Evolutionary conservation across 257 asterid species (phyloP), one percentile per base, ranked within the genome.

Genomic region (Scutellaria baicalensis): DNA sequence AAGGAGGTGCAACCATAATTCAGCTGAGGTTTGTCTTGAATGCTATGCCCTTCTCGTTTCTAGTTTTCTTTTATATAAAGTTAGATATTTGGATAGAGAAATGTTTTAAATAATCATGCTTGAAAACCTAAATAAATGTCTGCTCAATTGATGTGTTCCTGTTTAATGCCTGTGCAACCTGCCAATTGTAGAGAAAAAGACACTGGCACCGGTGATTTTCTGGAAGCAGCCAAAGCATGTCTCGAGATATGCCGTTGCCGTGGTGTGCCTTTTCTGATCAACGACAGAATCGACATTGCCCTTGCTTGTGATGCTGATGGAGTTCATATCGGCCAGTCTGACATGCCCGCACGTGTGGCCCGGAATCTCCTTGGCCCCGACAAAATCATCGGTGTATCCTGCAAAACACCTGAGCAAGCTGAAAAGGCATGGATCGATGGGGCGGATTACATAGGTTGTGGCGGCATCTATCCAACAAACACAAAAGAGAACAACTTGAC

Each of bases 241-340:
- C 56, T 79, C 44, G 71, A 79, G 66, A 81, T 89, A 63, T 91
- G 97, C 74, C 90, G 86, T 59, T 27, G 49, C 64, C 85, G 79
- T 45, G 81, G 80, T 47, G 87, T 93, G 16, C 95, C 96, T 38
- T 75, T 91, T 60, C 79, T 93, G 79, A 91, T 93, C 48, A 93
- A 93, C 31, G 99, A 93, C 77, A 83, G 96, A 77, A 81, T 91
- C 10, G 99, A 93, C 35, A 71, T 93, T 9, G 96, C 97, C 69
- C 86, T 93, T 47, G 97, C 96, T 55, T 85, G 91, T 79, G 96
- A 83, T 14, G 96, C 99, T 3, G 97, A 93, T 42, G 99, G 99
- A 12, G 88, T 93, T 69, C 99, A 93, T 68, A 80, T 93, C 16
- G 96, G 99, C 57, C 99, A 91, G 68, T 87, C 96, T 21, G 99